Conservation (phyloP, 257 asterid species). For the Eustoma russellianum region DNA sequence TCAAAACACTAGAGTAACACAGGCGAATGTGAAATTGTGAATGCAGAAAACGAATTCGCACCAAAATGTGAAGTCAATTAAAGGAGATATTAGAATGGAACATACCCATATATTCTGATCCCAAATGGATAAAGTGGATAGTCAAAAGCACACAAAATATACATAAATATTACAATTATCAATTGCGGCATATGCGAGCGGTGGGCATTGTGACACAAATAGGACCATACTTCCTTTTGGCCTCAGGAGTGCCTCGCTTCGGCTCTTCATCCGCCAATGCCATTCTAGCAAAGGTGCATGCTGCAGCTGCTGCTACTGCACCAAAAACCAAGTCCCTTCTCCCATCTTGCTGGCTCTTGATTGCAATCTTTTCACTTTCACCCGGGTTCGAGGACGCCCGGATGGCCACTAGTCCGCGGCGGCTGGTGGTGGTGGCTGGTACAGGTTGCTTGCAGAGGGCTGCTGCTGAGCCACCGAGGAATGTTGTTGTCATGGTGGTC, state of each 20-base stretch:
- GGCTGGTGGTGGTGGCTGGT: slow-evolving; percentile 22
- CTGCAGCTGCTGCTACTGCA: slow-evolving; percentile 46
- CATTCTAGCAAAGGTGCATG: slow-evolving; percentile 31
- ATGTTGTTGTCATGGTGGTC: slow-evolving; percentile 35
- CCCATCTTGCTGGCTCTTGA: slow-evolving; percentile 12
- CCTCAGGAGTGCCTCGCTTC: slow-evolving; percentile 38
- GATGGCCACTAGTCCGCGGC: slow-evolving; percentile 22
- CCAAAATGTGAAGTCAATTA: too few relatives aligned
- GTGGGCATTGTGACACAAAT: slow-evolving; percentile 69
- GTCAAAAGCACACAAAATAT: background rate
- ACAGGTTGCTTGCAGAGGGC: slow-evolving; percentile 21
- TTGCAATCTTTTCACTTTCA: slow-evolving; percentile 16
- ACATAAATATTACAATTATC: slow-evolving; percentile 5
- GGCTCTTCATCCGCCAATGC: slow-evolving; percentile 51
- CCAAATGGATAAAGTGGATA: too few relatives aligned
- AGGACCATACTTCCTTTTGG: slow-evolving; percentile 65
- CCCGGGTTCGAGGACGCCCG: slow-evolving; percentile 33
- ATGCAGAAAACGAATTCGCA: too few relatives aligned
- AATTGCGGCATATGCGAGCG: slow-evolving; percentile 51
- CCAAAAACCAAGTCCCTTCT: slow-evolving; percentile 54
- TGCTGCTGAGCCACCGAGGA: slow-evolving; percentile 30
- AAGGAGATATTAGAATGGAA: too few relatives aligned
- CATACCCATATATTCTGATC: background rate
- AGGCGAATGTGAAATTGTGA: too few relatives aligned
- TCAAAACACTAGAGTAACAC: too few relatives aligned